Conservation (phyloP, 495 filamentous ascomycete species). For the Pseudotulostoma volvatum region DNA sequence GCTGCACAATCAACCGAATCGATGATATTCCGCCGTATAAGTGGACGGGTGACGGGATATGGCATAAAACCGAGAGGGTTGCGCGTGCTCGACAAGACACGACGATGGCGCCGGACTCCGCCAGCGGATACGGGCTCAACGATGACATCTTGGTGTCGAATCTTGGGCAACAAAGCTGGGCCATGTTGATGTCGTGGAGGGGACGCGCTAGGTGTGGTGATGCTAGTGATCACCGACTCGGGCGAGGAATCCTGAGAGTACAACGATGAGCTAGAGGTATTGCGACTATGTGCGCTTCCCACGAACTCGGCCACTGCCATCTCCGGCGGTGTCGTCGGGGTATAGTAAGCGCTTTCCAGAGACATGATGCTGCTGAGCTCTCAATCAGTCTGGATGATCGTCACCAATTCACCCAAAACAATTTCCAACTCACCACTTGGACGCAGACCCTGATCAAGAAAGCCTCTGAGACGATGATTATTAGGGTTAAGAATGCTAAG, state of each 20-base stretch:
- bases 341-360: conserved; percentile 27
- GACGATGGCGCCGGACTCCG: conserved; percentile 32
- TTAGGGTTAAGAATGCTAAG: too few species aligned
- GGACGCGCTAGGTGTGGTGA: conserved; percentile 51
- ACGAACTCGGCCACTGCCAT: conserved; percentile 16
- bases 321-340: conserved; percentile 30
- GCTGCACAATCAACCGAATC: conserved; percentile 46
- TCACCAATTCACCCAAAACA: too few species aligned
- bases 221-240: conserved; percentile 52
- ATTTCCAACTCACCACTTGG: neutral
- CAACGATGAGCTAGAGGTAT: conserved; percentile 30
- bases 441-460: neutral
- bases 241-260: conserved; percentile 61
- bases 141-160: conserved; percentile 69
- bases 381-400: too few species aligned
- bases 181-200: conserved; percentile 63
- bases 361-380: conserved; percentile 26
- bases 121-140: conserved; percentile 35
- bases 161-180: conserved; percentile 70
- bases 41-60: conserved; percentile 22
- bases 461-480: neutral
- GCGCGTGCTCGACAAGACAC: conserved; percentile 40
- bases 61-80: conserved; percentile 32
- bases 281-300: conserved; percentile 25
- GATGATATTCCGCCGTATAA: conserved; percentile 39